Evolutionary conservation across 768 basidiomycete genomes (phyloP), one percentile per base, ranked within the genome.

Genomic region (Termitomyces sp.): DNA sequence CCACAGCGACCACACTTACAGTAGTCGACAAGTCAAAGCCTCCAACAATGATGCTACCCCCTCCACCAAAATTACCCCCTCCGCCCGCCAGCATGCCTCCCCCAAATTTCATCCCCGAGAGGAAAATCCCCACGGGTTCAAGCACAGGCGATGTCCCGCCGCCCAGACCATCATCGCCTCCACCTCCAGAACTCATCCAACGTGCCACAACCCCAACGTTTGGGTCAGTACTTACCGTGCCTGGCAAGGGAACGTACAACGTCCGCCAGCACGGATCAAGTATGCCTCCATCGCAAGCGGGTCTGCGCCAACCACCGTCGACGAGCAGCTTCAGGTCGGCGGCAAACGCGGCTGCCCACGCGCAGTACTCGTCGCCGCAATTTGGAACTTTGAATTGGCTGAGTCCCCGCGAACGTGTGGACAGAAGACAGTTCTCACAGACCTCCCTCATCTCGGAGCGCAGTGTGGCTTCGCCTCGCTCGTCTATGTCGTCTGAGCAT

Each of bases 161-260:
- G 0, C 88, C 91, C 30, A 80, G 95, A 44, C 96, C 96, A 0
- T 89, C 86, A 4, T 98, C 96, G 0, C 95, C 96, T 2, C 95
- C 95, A 5, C 96, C 95, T 18, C 77, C 89, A 18, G 95, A 98
- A 56, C 89, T 97, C 67, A 87, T 97, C 60, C 88, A 93, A 67
- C 89, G 95, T 14, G 93, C 95, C 10, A 92, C 92, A 4, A 93
- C 92, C 1, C 92, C 92, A 0, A 88, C 88, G 7, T 86, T 91
- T 63, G 88, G 89, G 2, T 73, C 84, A 1, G 79, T 82, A 54
- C 74, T 88, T 18, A 78, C 80, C 39, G 79, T 87, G 9, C 82
- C 84, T 34, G 79, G 80, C 27, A 79, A 72, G 56, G 71, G 76
- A 50, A 69, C 70, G 18, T 79, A 79, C 49, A 74, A 76, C 51